phyloP scores from a whole-genome alignment of 768 basidiomycete genomes.

The Kwoniella mangroviensis region DNA sequence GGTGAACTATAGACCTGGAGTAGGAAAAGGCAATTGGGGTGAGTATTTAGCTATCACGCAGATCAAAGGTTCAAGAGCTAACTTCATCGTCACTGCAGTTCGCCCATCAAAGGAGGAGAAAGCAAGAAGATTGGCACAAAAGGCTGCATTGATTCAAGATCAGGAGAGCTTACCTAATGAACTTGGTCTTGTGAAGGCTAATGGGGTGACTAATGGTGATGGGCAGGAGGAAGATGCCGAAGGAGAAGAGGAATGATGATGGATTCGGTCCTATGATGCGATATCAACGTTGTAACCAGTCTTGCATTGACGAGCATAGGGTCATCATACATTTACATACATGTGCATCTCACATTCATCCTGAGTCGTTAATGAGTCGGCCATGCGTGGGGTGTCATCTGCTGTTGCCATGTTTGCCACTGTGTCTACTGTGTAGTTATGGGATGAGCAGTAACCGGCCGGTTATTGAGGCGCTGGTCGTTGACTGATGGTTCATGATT shows the following conservation, averaged over 20 bases:
- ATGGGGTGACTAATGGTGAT: slow-evolving; percentile 12
- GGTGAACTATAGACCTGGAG: slow-evolving; percentile 25
- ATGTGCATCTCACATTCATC: no score
- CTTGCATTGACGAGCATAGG: no score
- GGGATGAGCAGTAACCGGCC: no score
- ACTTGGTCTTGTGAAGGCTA: not conserved
- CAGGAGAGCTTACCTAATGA: slow-evolving; percentile 6
- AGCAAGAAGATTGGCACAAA: slow-evolving; percentile 36
- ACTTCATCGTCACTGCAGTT: slow-evolving; percentile 26
- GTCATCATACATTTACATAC: no score
- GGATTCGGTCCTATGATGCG: not conserved
- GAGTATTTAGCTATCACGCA: slow-evolving; percentile 26
- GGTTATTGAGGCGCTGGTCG: not conserved
- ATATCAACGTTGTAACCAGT: no score
- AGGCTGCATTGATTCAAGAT: slow-evolving; percentile 11
- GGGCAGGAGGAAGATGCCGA: slow-evolving; percentile 45
- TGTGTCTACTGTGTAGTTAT: no score
- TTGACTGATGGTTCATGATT: not conserved
- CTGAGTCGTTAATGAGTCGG: no score
- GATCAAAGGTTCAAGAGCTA: not conserved
- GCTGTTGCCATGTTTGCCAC: no score
- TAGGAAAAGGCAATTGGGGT: slow-evolving; percentile 56
- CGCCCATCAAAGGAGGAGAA: slow-evolving; percentile 50
- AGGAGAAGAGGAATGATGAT: slow-evolving; percentile 38
- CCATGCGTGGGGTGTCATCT: no score